phyloP scores from a whole-genome alignment of 495 filamentous ascomycete genomes.

The Sporormia fimetaria region DNA sequence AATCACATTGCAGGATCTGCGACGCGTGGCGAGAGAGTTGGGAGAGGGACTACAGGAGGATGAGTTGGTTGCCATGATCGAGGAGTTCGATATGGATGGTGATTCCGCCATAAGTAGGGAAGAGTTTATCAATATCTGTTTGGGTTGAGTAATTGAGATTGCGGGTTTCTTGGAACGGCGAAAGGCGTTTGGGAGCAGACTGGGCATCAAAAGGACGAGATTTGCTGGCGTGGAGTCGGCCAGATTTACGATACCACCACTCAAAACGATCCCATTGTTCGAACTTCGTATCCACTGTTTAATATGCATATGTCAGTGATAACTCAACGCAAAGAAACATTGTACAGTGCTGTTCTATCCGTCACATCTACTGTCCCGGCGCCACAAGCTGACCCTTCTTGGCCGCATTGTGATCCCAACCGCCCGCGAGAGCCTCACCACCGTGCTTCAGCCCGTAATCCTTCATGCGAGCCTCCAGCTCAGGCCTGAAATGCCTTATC shows the following conservation, averaged over 20 bases:
- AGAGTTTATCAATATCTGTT: constrained; percentile 76
- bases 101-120: constrained; percentile 82
- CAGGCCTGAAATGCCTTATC: constrained; percentile 93
- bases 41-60: constrained; percentile 87
- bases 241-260: too few species aligned
- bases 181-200: not conserved
- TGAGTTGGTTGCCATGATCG: constrained; percentile 89
- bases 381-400: constrained; percentile 74
- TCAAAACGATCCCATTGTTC: too few species aligned
- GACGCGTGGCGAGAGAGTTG: constrained; percentile 78
- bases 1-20: constrained; percentile 75
- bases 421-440: constrained; percentile 66
- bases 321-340: not conserved
- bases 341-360: constrained; percentile 1
- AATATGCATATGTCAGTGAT: not conserved
- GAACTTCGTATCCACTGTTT: too few species aligned
- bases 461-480: constrained; percentile 79
- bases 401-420: constrained; percentile 67
- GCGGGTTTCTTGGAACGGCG: not conserved
- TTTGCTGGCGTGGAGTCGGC: too few species aligned
- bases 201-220: not conserved
- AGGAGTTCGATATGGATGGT: constrained; percentile 93
- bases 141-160: constrained; percentile 23
- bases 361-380: constrained; percentile 52
- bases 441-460: constrained; percentile 58